phyloP scores from a whole-genome alignment of 345 rosid species.

The Eutrema heterophyllum region DNA sequence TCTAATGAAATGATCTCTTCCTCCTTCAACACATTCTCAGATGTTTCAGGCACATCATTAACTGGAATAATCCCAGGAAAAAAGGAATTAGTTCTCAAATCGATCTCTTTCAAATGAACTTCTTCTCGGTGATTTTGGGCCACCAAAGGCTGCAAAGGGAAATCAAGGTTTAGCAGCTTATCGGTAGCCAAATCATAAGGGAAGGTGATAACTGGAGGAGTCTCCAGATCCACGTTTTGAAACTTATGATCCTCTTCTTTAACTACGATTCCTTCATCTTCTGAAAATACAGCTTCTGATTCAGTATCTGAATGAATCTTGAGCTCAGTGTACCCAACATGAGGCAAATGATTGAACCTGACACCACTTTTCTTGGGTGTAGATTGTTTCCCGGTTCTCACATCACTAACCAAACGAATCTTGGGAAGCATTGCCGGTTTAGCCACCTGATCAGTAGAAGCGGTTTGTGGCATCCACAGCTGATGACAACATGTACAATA shows the following conservation, averaged over 20 bases:
- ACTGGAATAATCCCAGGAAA: slow-evolving; percentile 2
- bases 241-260: slow-evolving; percentile 27
- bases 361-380: slow-evolving; percentile 29
- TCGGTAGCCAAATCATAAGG: slow-evolving; percentile 37
- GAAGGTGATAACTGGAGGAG: slow-evolving; percentile 31
- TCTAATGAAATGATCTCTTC: slow-evolving; percentile 25
- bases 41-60: slow-evolving; percentile 7
- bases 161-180: slow-evolving; percentile 39
- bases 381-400: slow-evolving; percentile 22
- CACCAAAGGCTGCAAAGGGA: slow-evolving; percentile 22
- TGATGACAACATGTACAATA: slow-evolving; percentile 70
- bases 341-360: slow-evolving; percentile 43
- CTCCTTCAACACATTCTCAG: slow-evolving; percentile 17
- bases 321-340: slow-evolving; percentile 65
- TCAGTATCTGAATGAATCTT: slow-evolving; percentile 57
- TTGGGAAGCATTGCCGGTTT: slow-evolving; percentile 33
- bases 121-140: neutral
- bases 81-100: neutral
- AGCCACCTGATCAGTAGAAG: slow-evolving; percentile 24
- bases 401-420: slow-evolving; percentile 18
- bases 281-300: slow-evolving; percentile 30
- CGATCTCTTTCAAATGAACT: neutral
- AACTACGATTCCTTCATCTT: slow-evolving; percentile 21
- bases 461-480: slow-evolving; percentile 38
- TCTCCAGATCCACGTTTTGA: slow-evolving; percentile 31